Evolutionary conservation across 306 rosid species (phyloP), one percentile per base, ranked within the genome.

Genomic region (Prosopis cineraria): DNA sequence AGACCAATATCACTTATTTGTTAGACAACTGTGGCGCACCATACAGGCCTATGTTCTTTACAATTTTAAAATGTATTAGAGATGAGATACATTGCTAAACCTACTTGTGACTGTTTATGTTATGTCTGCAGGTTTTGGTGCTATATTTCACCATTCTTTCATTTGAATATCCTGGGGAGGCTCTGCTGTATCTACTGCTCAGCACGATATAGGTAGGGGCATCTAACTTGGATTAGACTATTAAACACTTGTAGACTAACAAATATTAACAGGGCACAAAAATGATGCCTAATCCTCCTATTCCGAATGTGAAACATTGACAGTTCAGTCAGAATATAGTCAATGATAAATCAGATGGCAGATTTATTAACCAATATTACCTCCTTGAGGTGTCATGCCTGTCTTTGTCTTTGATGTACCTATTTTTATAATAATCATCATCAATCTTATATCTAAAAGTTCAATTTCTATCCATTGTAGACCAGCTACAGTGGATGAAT

Each of bases 401-500:
- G 52, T 68, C 59, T 75, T 48, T 20, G 5, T 59, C 24, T 79
- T 75, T 44, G 24, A 59, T 64, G 43, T 68, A 29, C 70, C 63
- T 34, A 29, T 68, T 78, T 73, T 73, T 67, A 60, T 78, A 33
- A 77, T 45, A 19, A 29, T 68, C n/a, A n/a, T n/a, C n/a, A n/a
- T n/a, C n/a, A n/a, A n/a, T n/a, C n/a, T n/a, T n/a, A n/a, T n/a
- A n/a, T n/a, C n/a, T n/a, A n/a, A n/a, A n/a, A n/a, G n/a, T n/a
- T n/a, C n/a, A n/a, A n/a, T n/a, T n/a, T n/a, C n/a, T n/a, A n/a
- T n/a, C n/a, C n/a, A n/a, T n/a, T n/a, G n/a, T n/a, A n/a, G n/a
- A n/a, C n/a, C n/a, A n/a, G n/a, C n/a, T n/a, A n/a, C n/a, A n/a
- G n/a, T n/a, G n/a, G n/a, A n/a, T n/a, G n/a, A n/a, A n/a, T n/a